Conservation (phyloP, 2,329 filamentous ascomycete species). For the Colletotrichum sp. region DNA sequence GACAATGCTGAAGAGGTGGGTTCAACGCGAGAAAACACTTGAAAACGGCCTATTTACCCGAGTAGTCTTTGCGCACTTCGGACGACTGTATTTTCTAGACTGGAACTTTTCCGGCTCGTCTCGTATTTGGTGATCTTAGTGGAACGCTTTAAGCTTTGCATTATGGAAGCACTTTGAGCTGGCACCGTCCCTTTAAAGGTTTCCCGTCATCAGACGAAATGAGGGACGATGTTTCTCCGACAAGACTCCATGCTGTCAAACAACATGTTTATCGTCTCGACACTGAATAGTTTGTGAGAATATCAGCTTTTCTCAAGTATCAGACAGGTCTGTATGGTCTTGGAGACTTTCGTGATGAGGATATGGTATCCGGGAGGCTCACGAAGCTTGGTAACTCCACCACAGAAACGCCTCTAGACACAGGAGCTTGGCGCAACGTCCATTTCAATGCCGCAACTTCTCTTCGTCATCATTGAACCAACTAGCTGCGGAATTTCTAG, state of each 20-base stretch:
- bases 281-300: neutral
- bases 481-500: neutral
- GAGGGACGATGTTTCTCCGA: neutral
- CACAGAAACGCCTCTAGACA: neutral
- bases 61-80: neutral
- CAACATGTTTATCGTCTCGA: neutral
- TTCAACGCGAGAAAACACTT: neutral
- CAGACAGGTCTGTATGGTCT: neutral
- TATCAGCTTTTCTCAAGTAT: neutral
- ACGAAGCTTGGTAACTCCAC: neutral
- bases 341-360: neutral
- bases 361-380: neutral
- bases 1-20: neutral
- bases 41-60: neutral
- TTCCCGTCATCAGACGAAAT: neutral
- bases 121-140: neutral
- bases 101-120: neutral
- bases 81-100: neutral
- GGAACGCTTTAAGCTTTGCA: neutral
- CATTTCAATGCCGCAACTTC: neutral
- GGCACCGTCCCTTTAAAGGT: neutral
- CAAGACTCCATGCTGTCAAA: neutral
- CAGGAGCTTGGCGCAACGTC: neutral
- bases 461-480: neutral
- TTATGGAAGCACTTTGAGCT: neutral